phyloP scores from a whole-genome alignment of 768 basidiomycete species.

The Auriscalpium vulgare region DNA sequence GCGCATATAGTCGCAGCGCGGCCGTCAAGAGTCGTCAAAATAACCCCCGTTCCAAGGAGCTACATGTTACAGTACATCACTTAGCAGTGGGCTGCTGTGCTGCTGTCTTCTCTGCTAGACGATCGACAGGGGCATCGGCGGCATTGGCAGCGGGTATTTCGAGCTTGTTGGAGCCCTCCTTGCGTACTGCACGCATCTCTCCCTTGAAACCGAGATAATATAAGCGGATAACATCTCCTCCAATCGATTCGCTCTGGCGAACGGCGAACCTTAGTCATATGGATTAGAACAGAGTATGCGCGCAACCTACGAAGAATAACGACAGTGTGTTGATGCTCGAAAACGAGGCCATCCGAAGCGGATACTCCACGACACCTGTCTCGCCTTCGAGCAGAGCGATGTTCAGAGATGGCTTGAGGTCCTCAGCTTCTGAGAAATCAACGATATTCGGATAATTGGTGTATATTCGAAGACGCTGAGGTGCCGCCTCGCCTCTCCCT shows the following conservation, averaged over 20 bases:
- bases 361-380: slow-evolving; percentile 64
- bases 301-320: slow-evolving; percentile 76
- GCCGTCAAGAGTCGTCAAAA: too few relatives aligned
- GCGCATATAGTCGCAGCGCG: too few relatives aligned
- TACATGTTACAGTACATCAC: slow-evolving; percentile 11
- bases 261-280: slow-evolving; percentile 1
- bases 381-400: slow-evolving; percentile 68
- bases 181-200: slow-evolving; percentile 45
- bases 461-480: slow-evolving; percentile 67
- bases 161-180: slow-evolving; percentile 53
- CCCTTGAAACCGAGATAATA: slow-evolving; percentile 85
- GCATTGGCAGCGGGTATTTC: slow-evolving; percentile 78
- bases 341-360: slow-evolving; percentile 68
- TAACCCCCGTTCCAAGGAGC: too few relatives aligned
- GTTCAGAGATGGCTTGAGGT: slow-evolving; percentile 59
- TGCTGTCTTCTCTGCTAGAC: slow-evolving; percentile 45
- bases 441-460: slow-evolving; percentile 68
- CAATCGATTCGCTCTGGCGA: slow-evolving; percentile 54
- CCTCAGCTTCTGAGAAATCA: slow-evolving; percentile 70
- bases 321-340: slow-evolving; percentile 66
- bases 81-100: slow-evolving; percentile 60
- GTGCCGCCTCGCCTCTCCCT: slow-evolving; percentile 76
- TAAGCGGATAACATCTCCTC: slow-evolving; percentile 55
- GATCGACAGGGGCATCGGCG: slow-evolving; percentile 63
- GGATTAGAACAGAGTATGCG: not conserved